Evolutionary conservation across 768 basidiomycete genomes (phyloP), one percentile per base, ranked within the genome.

Genomic region (Panaeolus papilionaceus): DNA sequence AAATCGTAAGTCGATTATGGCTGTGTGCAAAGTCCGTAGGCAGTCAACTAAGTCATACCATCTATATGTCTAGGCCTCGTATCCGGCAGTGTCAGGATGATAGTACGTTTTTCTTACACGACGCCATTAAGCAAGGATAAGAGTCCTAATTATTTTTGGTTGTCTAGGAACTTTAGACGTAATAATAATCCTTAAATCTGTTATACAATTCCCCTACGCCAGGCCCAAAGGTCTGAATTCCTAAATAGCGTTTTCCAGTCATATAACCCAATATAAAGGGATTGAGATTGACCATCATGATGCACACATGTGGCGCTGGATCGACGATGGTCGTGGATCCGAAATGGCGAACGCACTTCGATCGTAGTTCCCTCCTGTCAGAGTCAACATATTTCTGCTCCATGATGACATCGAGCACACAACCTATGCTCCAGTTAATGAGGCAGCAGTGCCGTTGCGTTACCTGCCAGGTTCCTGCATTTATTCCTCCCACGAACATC

Each of bases 11-110:
- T 28, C 54, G 7, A 37, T 33, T 7, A 16, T 58, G 16, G 3
- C 33, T 16, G 16, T 16, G 14, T 6, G 23, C 23, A 16, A 12
- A 16, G 16, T 12, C 16, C 16, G 10, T 44, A 44, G 14, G 42
- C 14, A 4, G 16, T 18, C 16, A 44, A 44, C 42, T 44, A 44
- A 14, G 39, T 33, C 33, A 33, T 33, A 5, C 3, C 11, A 10
- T 44, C 18, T 18, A 18, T 14, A 8, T 40, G 18, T 86, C 20
- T 66, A 80, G 88, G 90, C 71, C 78, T 94, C 66, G 81, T 94
- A 66, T 90, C 90, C 28, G 92, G 93, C 54, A 91, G 90, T 76
- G 79, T 94, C 68, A 90, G 86, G 75, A 88, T 92, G 85, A 93
- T 88, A 64, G 88, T 88, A 72, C 71, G 84, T 14, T 20, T 49